Base-by-base conservation (phyloP, 495 filamentous ascomycete species). In the Antarctomyces pellizariae region DNA sequence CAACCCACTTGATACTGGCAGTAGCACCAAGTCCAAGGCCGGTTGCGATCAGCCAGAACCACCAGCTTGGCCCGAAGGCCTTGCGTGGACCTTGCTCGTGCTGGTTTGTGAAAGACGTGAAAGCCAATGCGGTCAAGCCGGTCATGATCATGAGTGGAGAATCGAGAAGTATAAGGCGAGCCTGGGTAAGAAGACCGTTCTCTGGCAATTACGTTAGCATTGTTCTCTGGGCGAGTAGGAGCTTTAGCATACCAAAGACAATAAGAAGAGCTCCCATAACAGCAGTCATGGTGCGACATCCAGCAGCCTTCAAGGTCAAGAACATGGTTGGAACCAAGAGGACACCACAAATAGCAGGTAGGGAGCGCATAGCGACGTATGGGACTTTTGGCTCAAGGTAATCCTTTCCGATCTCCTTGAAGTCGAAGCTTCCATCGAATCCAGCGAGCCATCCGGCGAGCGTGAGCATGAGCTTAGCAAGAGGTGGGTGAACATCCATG, bases 341-440 rank as follows among this genome's bases (percentile, higher is more conserved):
- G 29, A 93, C 69, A 44, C 86, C 86, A 36, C 77, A 64, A 31
- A 95, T 49, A 16, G 86, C 86, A 0, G 86, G 86, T 33, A 91
- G 64, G 56, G 95, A 45, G 44, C 86, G 71, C 86, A 97, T 97
- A 21, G 86, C 78, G 10, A 97, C 89, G 53, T 95, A 97, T 7
- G 86, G 86, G 24, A 97, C 86, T 12, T 73, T 69, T 0, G 89
- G 78, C 49, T 84, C 89, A 25, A 95, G 44, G 41, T 97, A 97
- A 44, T 97, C 86, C 54, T 93, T 93, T 41, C 86, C 86, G 56
- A 97, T 97, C 38, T 97, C 89, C 57, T 97, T 97, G 59, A 97
- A 97, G 46, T 97, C 86, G 34, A 97, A 97, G 24, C 76, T 60
- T 26, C 86, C 86, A 48, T 93, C 64, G 43, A 93, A 97, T 13